Evolutionary conservation across 2,329 filamentous ascomycete species (phyloP).

Genomic region (Lojkania enalia): DNA sequence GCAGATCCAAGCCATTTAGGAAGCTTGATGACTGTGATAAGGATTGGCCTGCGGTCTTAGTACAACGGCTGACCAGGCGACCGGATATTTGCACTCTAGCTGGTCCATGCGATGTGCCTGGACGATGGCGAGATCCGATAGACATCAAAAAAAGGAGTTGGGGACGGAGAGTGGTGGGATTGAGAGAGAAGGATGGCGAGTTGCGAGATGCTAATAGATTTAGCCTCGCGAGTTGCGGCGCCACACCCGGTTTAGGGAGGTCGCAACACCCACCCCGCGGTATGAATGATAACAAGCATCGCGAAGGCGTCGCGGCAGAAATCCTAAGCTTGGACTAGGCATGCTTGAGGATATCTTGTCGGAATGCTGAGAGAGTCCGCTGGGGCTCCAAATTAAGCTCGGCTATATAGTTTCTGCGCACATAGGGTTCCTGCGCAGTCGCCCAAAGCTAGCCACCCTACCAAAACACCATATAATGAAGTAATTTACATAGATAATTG

Average conservation of each 20-base stretch:
- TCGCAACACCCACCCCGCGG: background rate
- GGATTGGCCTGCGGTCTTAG: background rate
- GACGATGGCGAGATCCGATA: background rate
- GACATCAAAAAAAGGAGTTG: background rate
- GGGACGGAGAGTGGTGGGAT: background rate
- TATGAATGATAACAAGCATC: background rate
- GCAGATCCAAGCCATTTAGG: slow-evolving; percentile 15
- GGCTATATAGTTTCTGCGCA: no score
- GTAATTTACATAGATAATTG: no score
- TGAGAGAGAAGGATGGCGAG: no score
- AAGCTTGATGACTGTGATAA: slow-evolving; percentile 11
- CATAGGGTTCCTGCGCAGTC: no score
- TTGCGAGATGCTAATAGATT: no score
- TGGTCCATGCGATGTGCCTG: background rate
- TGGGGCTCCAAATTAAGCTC: no score
- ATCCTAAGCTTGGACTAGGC: background rate
- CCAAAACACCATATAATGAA: no score
- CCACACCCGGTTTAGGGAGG: background rate
- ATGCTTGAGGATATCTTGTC: background rate
- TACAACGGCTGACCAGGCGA: background rate
- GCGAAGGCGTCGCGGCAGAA: no score
- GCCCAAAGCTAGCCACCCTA: no score
- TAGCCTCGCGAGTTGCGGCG: background rate
- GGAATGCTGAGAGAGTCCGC: background rate
- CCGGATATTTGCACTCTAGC: background rate